Evolutionary conservation across 768 basidiomycete species (phyloP), one percentile per base, ranked within the genome.

Genomic region (Cyathus striatus): DNA sequence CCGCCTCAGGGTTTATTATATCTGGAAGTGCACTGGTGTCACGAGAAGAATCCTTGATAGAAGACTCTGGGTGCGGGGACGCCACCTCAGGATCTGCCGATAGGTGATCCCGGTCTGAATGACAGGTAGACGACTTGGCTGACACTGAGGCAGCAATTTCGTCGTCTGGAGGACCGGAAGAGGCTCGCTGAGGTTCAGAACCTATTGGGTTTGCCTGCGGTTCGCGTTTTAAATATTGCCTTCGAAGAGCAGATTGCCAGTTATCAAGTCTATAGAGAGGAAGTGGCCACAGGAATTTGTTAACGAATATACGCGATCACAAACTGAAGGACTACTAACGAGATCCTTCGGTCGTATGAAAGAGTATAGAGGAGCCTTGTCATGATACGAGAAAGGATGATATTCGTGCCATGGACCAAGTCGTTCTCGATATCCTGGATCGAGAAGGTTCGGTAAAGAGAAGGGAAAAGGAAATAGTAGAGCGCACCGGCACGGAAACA

Each of bases 321-420:
- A n/a, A n/a, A n/a, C n/a, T n/a, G n/a, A n/a, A n/a, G n/a, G n/a
- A n/a, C n/a, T n/a, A n/a, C 86, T 57, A 62, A 89, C 87, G 74
- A 71, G 52, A 86, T 76, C 67, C 88, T 89, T 47, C 86, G 72
- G 68, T 92, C 90, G 55, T 86, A 84, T 12, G 87, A 83, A 46
- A 90, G 72, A 16, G 79, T 76, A 53, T 78, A 78, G 46, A 92
- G 73, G 41, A 92, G 63, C 40, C 84, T 73, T 42, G 80, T 76
- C 79, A 90, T 86, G 45, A 90, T 63, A 40, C 84, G 83, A 23
- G 87, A 76, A 32, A 90, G 60, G 45, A 83, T 78, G 30, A 70
- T 59, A 54, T 69, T 73, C 12, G 79, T 76, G 32, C 78, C 79
- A 51, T 73, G 64, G 21, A 75, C 69, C 25, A 92, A 69, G 65